Base-by-base conservation (phyloP, 441 rosid species). In the Codiaeum variegatum region DNA sequence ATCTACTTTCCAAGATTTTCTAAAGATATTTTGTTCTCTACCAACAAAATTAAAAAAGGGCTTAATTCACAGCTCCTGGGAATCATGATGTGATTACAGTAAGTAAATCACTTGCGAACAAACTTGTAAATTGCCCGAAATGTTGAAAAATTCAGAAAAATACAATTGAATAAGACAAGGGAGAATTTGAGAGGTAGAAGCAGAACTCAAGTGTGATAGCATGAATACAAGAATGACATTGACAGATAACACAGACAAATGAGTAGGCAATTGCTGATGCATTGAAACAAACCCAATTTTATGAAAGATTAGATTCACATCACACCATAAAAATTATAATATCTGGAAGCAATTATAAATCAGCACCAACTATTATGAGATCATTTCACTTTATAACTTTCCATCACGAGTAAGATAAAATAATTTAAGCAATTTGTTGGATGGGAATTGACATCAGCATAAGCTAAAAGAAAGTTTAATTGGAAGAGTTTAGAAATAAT, bases 401-500 rank as follows among this genome's bases (percentile, higher is more conserved):
- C 77, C 61, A 74, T 70, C 47, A 62, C 6, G 6, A 51, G 65
- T 61, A 70, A 69, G 19, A 78, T 63, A 73, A 66, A 78, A 75
- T 69, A 24, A 69, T 55, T 77, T 68, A 81, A 77, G 76, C 79
- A 68, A 74, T 23, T 23, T 16, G 18, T 6, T 70, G 61, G 61
- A 66, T 55, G 24, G 24, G 26, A 24, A 40, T 56, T 68, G 70
- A 76, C 73, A 80, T 80, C 75, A 67, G 76, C 77, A 78, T 77
- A 79, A 70, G 75, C 55, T 28, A 71, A 52, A 78, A 63, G 69
- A 47, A 69, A 36, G 23, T 31, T 29, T 24, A 47, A 49, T 19
- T 62, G 31, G 36, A 29, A 65, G 62, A 55, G 12, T 36, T 55
- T 5, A 38, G 15, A 28, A 62, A 16, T 67, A 70, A 75, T 69